A percentile compares a stretch with the other conserved stretches of the same genome.
These are phyloP conservation scores for Apiotrichum gamsii DNA, from an alignment of 1,284 basidiomycete genomes.

Conservation along the genomic window DNA sequence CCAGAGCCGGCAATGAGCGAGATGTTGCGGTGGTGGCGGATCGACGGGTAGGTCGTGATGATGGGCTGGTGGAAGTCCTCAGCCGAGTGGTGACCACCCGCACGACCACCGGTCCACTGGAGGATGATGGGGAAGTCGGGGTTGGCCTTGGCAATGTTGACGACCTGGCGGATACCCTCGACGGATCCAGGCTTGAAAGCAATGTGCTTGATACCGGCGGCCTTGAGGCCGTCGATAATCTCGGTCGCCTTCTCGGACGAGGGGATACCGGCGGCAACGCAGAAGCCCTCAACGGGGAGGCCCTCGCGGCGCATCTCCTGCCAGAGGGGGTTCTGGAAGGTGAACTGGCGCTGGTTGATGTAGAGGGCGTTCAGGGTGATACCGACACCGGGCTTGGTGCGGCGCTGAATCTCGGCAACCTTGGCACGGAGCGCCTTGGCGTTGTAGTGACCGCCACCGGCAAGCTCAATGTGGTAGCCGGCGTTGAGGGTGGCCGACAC, in stretches of 20 bases:
- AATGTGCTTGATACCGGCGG: slow-evolving; percentile 85
- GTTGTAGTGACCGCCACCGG: slow-evolving; percentile 96
- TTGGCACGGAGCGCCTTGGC: slow-evolving; percentile 78
- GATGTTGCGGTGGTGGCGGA: slow-evolving; percentile 84
- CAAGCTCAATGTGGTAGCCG: slow-evolving; percentile 93
- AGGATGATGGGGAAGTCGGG: slow-evolving; percentile 97
- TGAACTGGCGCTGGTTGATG: slow-evolving; percentile 96
- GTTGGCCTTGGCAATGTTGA: slow-evolving; percentile 90
- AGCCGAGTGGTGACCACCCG: slow-evolving; percentile 97
- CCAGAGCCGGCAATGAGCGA: slow-evolving; percentile 92
- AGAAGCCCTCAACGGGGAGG: slow-evolving; percentile 93
- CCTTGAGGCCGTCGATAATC: slow-evolving; percentile 71
- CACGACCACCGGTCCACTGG: slow-evolving; percentile 98
- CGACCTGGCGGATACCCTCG: slow-evolving; percentile 93
- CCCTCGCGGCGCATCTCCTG: slow-evolving; percentile 95
- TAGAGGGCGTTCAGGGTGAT: slow-evolving; percentile 92
- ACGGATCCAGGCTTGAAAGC: slow-evolving; percentile 97
- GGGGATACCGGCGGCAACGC: slow-evolving; percentile 92
- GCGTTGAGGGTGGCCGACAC: slow-evolving; percentile 87
- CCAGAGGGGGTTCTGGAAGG: slow-evolving; percentile 95
- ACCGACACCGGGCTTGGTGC: slow-evolving; percentile 78
- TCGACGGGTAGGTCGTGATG: slow-evolving; percentile 78
- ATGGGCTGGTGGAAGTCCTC: slow-evolving; percentile 99
- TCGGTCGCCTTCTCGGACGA: slow-evolving; percentile 88
- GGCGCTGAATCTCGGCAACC: slow-evolving; percentile 77